Evolutionary conservation across 78 protist species (phyloP), one percentile per base, ranked within the genome.

Genomic region (Chrysochromulina parva): DNA sequence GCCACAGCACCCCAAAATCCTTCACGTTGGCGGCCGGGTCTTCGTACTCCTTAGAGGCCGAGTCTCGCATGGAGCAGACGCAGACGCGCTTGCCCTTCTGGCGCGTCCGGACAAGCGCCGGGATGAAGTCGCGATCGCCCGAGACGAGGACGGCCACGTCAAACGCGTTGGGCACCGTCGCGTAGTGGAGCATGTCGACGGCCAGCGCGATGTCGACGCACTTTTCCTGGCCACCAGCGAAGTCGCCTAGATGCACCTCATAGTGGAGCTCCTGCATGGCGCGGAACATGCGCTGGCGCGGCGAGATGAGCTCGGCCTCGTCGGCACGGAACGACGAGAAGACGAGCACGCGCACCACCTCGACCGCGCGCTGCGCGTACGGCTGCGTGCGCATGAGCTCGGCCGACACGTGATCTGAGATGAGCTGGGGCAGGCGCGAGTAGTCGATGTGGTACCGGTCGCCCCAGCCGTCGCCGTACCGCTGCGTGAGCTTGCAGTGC

Each of bases 151-250:
- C 86, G 48, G 57, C 86, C 24, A 78, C 59, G 60, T 78, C 86
- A 62, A 50, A 78, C 13, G 86, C 86, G 47, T 28, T 48, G 48
- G 55, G 62, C 53, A 24, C 60, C 48, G 86, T 78, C 17, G 86
- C 86, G 86, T 78, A 78, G 86, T 78, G 86, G 24, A 78, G 86
- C 62, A 78, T 53, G 28, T 78, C 86, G 24, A 78, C 86, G 10
- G 86, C 86, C 62, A 78, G 86, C 62, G 86, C 86, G 60, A 78
- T 78, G 86, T 78, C 86, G 86, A 78, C 86, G 60, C 86, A 78
- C 60, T 78, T 78, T 47, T 78, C 86, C 53, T 28, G 86, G 3
- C 11, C 4, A 24, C 86, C 86, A 7, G 3, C 11, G 50, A 53
- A 78, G 62, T 11, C 3, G 62, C 86, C 86, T 0, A 78, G n/a